Evolutionary conservation across 148 eudicot genomes (phyloP), one percentile per base, ranked within the genome.

Genomic region (Pharnaceum exiguum): DNA sequence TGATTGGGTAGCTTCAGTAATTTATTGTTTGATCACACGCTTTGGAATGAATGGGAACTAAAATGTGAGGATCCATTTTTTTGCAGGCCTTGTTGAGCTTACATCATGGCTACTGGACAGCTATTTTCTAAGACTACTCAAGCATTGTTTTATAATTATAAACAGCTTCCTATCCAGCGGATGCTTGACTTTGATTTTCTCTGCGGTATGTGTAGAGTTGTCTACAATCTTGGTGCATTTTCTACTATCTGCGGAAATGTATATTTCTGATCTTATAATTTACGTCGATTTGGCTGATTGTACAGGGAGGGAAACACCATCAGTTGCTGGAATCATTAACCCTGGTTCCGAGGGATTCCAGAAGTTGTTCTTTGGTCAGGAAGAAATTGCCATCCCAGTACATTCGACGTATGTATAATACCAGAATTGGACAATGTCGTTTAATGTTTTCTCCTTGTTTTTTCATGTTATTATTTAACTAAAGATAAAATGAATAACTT

Each of bases 111-210:
- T 16, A 85, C 91, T 2, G 99, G 99, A 46, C 96, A 93, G 68
- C 75, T 93, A 36, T 93, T 93, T 68, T 93, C 99, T 15, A 81
- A 75, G 76, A 85, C 95, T 25, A 93, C 99, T 45, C 99, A 93
- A 73, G 96, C 99, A 55, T 69, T 93, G 48, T 93, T 93, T 74
- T 93, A 88, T 65, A 93, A 93, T 53, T 93, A 81, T 65, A 89
- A 93, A 71, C 99, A 93, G 54, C 75, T 93, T 23, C 99, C 96
- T 16, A 83, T 93, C 54, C 99, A 93, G 65, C 91, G 96, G 48
- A 93, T 93, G 99, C 99, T 93, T 56, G 99, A 93, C 75, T 93
- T 93, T 82, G 99, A 93, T 80, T 93, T 93, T 66, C 99, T 93
- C 59, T 93, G 99, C 35, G 96, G 96, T 93, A 60, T 39, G 77